These are phyloP conservation scores for Mortierella sp. DNA, from an alignment of 371 early-diverging fungal genomes.

Conservation along the genomic window DNA sequence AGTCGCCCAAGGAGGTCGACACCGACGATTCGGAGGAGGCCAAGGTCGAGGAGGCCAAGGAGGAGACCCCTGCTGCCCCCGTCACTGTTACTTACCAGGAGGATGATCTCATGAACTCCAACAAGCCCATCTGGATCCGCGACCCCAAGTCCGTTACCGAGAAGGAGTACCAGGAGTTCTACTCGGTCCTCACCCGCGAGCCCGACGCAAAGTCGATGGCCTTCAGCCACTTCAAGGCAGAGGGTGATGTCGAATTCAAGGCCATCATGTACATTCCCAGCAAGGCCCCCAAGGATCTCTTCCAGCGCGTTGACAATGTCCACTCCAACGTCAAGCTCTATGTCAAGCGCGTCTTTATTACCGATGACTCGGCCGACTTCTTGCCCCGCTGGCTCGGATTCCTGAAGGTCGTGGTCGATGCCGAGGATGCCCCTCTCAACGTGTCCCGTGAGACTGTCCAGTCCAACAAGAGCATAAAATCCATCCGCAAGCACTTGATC, in stretches of 20 bases:
- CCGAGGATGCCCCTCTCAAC: conserved; percentile 95
- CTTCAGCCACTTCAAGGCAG: conserved; percentile 86
- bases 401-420: conserved; percentile 90
- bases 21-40: conserved; percentile 67
- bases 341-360: conserved; percentile 96
- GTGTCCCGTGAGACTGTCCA: conserved; percentile 97
- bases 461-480: conserved; percentile 81
- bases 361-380: conserved; percentile 86
- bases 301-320: conserved; percentile 72
- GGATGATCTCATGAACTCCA: conserved; percentile 80
- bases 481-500: conserved; percentile 87
- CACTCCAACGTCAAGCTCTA: conserved; percentile 87
- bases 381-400: conserved; percentile 82
- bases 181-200: conserved; percentile 83
- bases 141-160: conserved; percentile 81
- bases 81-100: conserved; percentile 65
- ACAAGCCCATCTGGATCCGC: conserved; percentile 96
- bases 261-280: conserved; percentile 89
- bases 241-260: conserved; percentile 91
- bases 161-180: conserved; percentile 90
- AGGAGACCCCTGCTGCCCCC: conserved; percentile 66
- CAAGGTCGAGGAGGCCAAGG: conserved; percentile 64
- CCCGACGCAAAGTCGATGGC: conserved; percentile 70
- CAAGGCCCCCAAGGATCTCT: conserved; percentile 74
- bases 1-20: conserved; percentile 55